phyloP scores from a whole-genome alignment of 2,329 filamentous ascomycete species.

The Exophiala sp. region DNA sequence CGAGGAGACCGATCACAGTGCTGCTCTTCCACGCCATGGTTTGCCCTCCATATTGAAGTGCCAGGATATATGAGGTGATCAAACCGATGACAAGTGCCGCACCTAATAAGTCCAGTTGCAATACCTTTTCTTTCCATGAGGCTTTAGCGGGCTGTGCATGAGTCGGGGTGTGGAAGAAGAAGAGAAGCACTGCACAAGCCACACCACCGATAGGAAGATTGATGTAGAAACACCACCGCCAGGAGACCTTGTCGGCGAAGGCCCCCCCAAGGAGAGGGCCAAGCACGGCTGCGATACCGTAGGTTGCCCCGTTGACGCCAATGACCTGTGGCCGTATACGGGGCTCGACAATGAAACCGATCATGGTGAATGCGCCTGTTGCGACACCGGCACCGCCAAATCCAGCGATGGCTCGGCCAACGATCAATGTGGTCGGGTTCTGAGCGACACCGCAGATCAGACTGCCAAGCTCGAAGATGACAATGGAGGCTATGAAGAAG shows the following conservation, averaged over 20 bases:
- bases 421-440: conserved; percentile 47
- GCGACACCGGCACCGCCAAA: conserved; percentile 50
- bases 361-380: conserved; percentile 47
- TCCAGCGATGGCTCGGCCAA: conserved; percentile 51
- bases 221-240: conserved; percentile 53
- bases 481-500: conserved; percentile 42
- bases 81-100: conserved; percentile 51
- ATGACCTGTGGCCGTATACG: conserved; percentile 46
- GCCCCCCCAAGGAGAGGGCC: conserved; percentile 48
- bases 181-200: conserved; percentile 25
- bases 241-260: conserved; percentile 44
- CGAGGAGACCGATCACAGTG: conserved; percentile 51
- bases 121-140: conserved; percentile 28
- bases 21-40: conserved; percentile 51
- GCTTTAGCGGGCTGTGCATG: conserved; percentile 9
- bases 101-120: conserved; percentile 50
- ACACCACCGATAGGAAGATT: conserved; percentile 48
- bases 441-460: conserved; percentile 51
- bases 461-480: conserved; percentile 51
- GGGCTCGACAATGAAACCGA: conserved; percentile 45
- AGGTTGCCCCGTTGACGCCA: conserved; percentile 41
- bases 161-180: conserved; percentile 30
- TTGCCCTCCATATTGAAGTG: conserved; percentile 56
- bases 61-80: conserved; percentile 53
- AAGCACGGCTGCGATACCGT: conserved; percentile 43